These are phyloP conservation scores for Calonectria naviculata DNA, from an alignment of 2,329 filamentous ascomycete genomes.

Conservation along the genomic window DNA sequence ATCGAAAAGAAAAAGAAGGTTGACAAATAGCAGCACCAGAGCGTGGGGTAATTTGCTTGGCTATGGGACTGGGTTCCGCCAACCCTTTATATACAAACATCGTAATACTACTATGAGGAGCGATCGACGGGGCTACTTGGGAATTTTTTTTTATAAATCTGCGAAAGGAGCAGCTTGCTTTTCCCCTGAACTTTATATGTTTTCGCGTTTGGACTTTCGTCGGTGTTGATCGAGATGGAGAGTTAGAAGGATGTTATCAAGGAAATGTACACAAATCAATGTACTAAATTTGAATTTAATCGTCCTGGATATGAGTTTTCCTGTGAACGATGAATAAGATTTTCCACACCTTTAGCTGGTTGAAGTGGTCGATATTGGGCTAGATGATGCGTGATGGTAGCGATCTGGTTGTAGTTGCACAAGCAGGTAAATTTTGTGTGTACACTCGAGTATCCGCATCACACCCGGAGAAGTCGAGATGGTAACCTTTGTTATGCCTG, in stretches of 20 bases:
- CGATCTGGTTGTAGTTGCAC: too few species aligned
- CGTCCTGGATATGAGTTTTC: background rate
- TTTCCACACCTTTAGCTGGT: too few species aligned
- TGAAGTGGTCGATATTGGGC: too few species aligned
- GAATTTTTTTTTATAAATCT: constrained; percentile 16
- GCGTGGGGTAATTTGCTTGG: constrained; percentile 15
- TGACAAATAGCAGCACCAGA: constrained; percentile 31
- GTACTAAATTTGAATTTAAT: constrained; percentile 35
- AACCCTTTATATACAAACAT: constrained; percentile 31
- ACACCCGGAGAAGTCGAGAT: too few species aligned
- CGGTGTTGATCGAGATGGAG: constrained; percentile 36
- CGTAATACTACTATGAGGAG: constrained; percentile 36
- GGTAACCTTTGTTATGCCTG: too few species aligned
- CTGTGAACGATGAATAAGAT: background rate
- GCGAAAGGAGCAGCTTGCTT: constrained; percentile 6
- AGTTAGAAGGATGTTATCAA: constrained; percentile 14
- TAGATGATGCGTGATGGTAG: too few species aligned
- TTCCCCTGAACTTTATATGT: background rate
- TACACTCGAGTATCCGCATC: too few species aligned
- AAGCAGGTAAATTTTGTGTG: too few species aligned
- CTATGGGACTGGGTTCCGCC: constrained; percentile 25
- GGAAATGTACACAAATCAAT: constrained; percentile 38
- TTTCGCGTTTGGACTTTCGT: constrained; percentile 14
- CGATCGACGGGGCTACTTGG: constrained; percentile 24
- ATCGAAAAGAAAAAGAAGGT: constrained; percentile 35